Percentiles rank a stretch among this genome's conserved stretches.
Evolutionary conservation across 129 eudicot species (phyloP).

Genomic region (Deinandra increscens): DNA sequence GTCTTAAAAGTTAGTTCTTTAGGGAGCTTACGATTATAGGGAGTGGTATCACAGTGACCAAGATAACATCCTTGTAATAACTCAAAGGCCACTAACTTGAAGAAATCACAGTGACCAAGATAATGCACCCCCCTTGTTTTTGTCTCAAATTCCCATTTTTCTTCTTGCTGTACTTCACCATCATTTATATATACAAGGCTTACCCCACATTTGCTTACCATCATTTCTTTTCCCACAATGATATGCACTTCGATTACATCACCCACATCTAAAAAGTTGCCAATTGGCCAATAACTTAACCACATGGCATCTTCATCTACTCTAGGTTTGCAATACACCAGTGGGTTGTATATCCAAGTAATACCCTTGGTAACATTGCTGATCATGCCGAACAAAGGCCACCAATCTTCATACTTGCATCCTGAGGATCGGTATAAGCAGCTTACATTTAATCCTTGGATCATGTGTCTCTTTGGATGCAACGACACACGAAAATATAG

Average conservation of each 20-base stretch:
- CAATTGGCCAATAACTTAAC: slow-evolving; percentile 34
- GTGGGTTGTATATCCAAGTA: slow-evolving; percentile 33
- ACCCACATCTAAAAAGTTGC: slow-evolving; percentile 18
- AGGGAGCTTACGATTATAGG: neutral
- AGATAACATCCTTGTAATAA: too few relatives aligned
- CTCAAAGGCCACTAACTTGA: neutral
- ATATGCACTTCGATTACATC: slow-evolving; percentile 16
- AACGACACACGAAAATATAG: slow-evolving; percentile 21
- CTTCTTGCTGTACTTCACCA: neutral
- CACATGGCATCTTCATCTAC: slow-evolving; percentile 25
- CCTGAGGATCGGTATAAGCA: slow-evolving; percentile 7
- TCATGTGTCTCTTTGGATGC: neutral
- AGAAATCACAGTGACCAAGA: slow-evolving; percentile 2
- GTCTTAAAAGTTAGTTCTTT: neutral
- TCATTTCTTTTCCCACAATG: slow-evolving; percentile 5
- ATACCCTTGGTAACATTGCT: slow-evolving; percentile 25
- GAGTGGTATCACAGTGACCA: neutral
- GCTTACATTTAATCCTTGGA: slow-evolving; percentile 18
- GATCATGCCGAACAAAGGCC: neutral
- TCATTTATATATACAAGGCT: slow-evolving; percentile 22
- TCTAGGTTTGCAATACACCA: slow-evolving; percentile 11
- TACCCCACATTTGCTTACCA: slow-evolving; percentile 21
- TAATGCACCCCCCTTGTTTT: neutral
- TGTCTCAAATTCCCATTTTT: neutral
- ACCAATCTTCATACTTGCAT: neutral